A percentile compares a stretch with the other conserved stretches of the same genome.
Conservation (phyloP, 169 alveolate genomes). For the Cryptosporidium sp. region DNA sequence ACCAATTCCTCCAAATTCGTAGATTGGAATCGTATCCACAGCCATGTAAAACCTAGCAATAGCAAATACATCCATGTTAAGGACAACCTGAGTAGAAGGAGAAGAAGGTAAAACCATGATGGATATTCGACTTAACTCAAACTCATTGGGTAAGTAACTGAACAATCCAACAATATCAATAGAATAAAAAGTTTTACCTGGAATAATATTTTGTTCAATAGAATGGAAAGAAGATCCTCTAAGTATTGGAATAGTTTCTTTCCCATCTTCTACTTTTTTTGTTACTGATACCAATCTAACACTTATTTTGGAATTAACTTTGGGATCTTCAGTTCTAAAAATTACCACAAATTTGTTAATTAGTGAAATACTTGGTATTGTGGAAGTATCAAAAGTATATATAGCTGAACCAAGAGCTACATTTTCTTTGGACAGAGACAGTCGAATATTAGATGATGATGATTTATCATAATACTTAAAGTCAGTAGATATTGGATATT, state of each 20-base stretch:
- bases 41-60: conserved; percentile 16
- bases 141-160: conserved; percentile 33
- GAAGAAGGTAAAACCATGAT: conserved; percentile 24
- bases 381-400: conserved; percentile 38
- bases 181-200: conserved; percentile 30
- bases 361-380: conserved; percentile 41
- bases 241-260: conserved; percentile 5
- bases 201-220: conserved; percentile 24
- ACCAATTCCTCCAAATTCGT: conserved; percentile 37
- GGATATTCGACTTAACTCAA: conserved; percentile 7
- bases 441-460: conserved; percentile 16
- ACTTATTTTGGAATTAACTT: conserved; percentile 11
- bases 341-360: conserved; percentile 38
- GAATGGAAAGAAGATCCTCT: conserved; percentile 66
- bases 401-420: conserved; percentile 35
- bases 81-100: neutral
- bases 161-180: conserved; percentile 57
- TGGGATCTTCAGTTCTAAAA: conserved; percentile 4
- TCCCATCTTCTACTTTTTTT: neutral
- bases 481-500: conserved; percentile 11
- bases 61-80: conserved; percentile 2
- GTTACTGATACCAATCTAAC: conserved; percentile 40
- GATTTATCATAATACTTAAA: conserved; percentile 33
- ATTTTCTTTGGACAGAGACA: conserved; percentile 14
- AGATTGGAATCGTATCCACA: conserved; percentile 37